Percentiles rank a stretch among this genome's conserved stretches.
These are phyloP conservation scores for Musa acuminata DNA, from an alignment of 176 grass and related monocot species.

Conservation along the genomic window DNA sequence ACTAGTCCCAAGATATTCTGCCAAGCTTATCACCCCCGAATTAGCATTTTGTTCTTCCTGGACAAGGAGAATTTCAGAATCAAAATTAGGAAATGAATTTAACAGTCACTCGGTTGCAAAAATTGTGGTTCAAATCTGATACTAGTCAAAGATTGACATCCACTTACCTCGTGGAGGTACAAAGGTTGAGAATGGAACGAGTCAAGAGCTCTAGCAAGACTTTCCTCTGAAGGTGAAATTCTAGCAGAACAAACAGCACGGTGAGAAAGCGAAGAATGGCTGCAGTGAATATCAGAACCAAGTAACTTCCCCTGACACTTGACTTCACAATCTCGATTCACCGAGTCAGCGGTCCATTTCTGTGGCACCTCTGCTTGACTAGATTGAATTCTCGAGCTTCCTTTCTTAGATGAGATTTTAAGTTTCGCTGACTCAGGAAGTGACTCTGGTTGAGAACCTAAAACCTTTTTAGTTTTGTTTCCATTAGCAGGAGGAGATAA, in stretches of 20 bases:
- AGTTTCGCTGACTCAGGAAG: constrained; percentile 19
- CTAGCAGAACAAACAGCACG: constrained; percentile 57
- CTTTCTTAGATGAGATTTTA: constrained; percentile 19
- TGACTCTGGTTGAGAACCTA: constrained; percentile 13
- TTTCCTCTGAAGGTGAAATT: constrained; percentile 83
- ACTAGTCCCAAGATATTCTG: too few relatives aligned
- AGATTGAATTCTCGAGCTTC: constrained; percentile 15
- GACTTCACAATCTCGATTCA: constrained; percentile 33
- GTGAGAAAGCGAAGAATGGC: constrained; percentile 60
- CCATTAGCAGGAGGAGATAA: constrained; percentile 34
- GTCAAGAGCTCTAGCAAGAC: constrained; percentile 72
- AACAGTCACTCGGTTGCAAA: constrained; percentile 1
- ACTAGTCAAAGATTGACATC: neutral
- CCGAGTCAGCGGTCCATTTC: constrained; percentile 21
- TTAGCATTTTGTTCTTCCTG: too few relatives aligned
- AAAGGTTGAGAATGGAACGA: constrained; percentile 86
- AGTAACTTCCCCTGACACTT: constrained; percentile 22
- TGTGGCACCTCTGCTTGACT: constrained; percentile 21
- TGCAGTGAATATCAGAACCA: constrained; percentile 34
- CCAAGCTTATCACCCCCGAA: too few relatives aligned
- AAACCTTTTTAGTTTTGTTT: constrained; percentile 17
- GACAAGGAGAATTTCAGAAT: too few relatives aligned
- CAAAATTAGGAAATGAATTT: too few relatives aligned
- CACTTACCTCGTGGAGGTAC: constrained; percentile 62
- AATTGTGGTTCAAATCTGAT: neutral